A percentile compares a stretch with the other conserved stretches of the same genome.
These are phyloP conservation scores for Nakazawaea ishiwadae DNA, from an alignment of 805 yeast genomes.

Conservation along the genomic window DNA sequence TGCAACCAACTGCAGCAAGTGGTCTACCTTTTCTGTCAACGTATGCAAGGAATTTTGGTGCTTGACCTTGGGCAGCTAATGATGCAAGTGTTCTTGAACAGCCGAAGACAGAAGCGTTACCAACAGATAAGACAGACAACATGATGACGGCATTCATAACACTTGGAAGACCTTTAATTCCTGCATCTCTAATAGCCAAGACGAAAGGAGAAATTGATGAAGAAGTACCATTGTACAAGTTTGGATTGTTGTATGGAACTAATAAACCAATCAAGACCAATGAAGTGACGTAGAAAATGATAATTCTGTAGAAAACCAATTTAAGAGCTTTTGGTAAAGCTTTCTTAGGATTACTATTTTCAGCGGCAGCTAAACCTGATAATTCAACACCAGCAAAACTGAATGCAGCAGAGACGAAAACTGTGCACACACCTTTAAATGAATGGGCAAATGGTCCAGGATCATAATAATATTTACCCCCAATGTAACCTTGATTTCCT, in stretches of 20 bases:
- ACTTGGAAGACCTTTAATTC: conserved; percentile 59
- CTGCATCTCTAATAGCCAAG: conserved; percentile 61
- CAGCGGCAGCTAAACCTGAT: conserved; percentile 72
- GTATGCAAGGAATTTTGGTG: conserved; percentile 48
- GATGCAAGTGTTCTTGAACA: conserved; percentile 64
- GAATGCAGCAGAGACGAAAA: conserved; percentile 48
- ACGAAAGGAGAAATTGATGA: conserved; percentile 77
- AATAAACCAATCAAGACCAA: conserved; percentile 64
- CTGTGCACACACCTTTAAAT: conserved; percentile 45
- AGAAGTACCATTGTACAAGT: conserved; percentile 47
- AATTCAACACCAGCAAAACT: conserved; percentile 48
- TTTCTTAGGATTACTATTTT: conserved; percentile 63
- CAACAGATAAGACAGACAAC: conserved; percentile 65
- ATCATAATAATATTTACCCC: conserved; percentile 44
- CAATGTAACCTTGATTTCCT: conserved; percentile 33
- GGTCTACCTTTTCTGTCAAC: conserved; percentile 56
- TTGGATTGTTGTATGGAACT: conserved; percentile 55
- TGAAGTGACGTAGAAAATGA: conserved; percentile 56
- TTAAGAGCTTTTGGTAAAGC: conserved; percentile 69
- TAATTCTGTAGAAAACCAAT: conserved; percentile 65
- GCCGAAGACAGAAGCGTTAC: conserved; percentile 68
- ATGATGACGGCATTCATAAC: conserved; percentile 67
- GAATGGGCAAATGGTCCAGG: conserved; percentile 55
- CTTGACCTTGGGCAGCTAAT: conserved; percentile 57
- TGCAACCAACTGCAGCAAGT: conserved; percentile 42